Evolutionary conservation across 345 rosid genomes (phyloP).

Genomic region (Syzygium grande): DNA sequence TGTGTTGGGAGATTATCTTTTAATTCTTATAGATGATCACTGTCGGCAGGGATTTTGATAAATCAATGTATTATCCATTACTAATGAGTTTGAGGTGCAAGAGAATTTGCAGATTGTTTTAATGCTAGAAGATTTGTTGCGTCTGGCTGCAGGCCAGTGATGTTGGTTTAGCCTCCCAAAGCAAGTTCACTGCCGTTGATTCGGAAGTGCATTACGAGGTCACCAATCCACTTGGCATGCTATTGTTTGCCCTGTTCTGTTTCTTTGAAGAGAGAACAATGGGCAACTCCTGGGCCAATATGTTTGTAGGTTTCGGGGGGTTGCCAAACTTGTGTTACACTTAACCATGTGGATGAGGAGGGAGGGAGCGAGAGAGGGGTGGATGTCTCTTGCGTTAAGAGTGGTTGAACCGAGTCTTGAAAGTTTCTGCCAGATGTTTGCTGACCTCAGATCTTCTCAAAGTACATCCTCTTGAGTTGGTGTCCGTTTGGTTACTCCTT

Average conservation of each 20-base stretch:
- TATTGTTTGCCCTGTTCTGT: not conserved
- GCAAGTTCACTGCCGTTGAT: not conserved
- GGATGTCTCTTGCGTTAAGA: not conserved
- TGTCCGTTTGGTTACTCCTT: not conserved
- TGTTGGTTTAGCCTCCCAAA: not conserved
- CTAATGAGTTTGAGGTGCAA: not conserved
- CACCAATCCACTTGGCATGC: not conserved
- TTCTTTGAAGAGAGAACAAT: not conserved
- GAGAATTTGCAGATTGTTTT: not conserved
- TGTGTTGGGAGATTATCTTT: not conserved
- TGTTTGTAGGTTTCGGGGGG: not conserved
- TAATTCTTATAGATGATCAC: not conserved
- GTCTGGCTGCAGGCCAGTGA: not conserved
- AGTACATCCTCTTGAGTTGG: not conserved
- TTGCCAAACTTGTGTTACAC: not conserved
- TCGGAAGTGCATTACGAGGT: not conserved
- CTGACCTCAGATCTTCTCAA: not conserved
- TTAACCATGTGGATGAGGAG: not conserved
- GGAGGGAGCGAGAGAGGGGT: not conserved
- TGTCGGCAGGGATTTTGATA: not conserved
- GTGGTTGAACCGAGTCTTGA: not conserved
- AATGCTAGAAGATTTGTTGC: not conserved
- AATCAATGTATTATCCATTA: not conserved
- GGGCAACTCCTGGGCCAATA: not conserved
- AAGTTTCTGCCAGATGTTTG: not conserved